Percentiles rank a stretch among this genome's conserved stretches.
Conservation (phyloP, 345 rosid species). For the Cardamine chenopodiifolia region DNA sequence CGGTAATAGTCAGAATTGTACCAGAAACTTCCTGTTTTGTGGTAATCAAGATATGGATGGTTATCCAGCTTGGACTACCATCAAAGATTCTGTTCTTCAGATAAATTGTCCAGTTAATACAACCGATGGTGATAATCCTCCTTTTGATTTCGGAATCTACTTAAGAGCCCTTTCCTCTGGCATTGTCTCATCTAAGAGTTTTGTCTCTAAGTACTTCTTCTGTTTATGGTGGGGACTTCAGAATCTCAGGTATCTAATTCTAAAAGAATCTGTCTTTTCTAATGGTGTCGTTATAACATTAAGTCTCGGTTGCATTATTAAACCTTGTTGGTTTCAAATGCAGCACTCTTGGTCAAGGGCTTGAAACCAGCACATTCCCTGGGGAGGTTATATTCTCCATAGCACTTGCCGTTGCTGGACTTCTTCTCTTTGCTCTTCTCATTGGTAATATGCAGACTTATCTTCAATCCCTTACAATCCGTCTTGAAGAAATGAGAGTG, state of each 20-base stretch:
- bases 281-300: not conserved
- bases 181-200: conserved; percentile 72
- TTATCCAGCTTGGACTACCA: conserved; percentile 55
- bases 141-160: conserved; percentile 82
- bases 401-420: conserved; percentile 80
- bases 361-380: conserved; percentile 85
- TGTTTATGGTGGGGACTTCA: conserved; percentile 99
- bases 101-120: conserved; percentile 43
- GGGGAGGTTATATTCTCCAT: conserved; percentile 87
- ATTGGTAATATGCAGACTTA: conserved; percentile 99
- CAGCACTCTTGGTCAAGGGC: conserved; percentile 99
- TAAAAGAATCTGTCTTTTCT: not conserved
- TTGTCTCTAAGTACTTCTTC: conserved; percentile 75
- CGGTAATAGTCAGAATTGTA: conserved; percentile 38
- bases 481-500: conserved; percentile 96
- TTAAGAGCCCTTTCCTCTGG: conserved; percentile 67
- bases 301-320: conserved; percentile 5
- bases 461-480: conserved; percentile 92
- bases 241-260: conserved; percentile 70
- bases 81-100: conserved; percentile 42
- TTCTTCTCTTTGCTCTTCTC: conserved; percentile 91
- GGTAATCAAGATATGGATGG: conserved; percentile 58
- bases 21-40: conserved; percentile 63
- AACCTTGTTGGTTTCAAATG: conserved; percentile 20
- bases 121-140: conserved; percentile 45